Conservation (phyloP, 2,329 filamentous ascomycete genomes). For the Cladobotryum protrusum region DNA sequence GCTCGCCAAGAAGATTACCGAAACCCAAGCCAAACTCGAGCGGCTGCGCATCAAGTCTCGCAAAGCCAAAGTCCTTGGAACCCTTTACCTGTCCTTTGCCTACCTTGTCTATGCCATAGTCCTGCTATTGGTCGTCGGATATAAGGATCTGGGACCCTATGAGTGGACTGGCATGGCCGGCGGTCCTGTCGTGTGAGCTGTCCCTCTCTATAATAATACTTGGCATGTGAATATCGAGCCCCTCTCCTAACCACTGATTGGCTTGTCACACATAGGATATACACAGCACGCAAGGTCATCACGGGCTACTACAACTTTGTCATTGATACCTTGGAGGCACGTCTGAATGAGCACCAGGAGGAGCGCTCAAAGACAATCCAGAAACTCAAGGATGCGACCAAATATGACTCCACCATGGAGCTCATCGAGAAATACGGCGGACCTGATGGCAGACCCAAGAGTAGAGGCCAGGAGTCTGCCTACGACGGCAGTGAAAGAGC, state of each 20-base stretch:
- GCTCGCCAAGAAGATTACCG: slow-evolving; percentile 75
- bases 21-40: slow-evolving; percentile 68
- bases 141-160: slow-evolving; percentile 64
- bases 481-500: slow-evolving; percentile 1
- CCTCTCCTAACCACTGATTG: neutral
- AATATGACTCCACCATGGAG: slow-evolving; percentile 90
- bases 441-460: slow-evolving; percentile 37
- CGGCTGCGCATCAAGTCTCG: slow-evolving; percentile 64
- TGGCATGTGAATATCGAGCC: neutral
- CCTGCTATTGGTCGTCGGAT: slow-evolving; percentile 76
- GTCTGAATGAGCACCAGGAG: slow-evolving; percentile 67
- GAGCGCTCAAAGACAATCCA: slow-evolving; percentile 85
- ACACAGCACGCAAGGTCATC: slow-evolving; percentile 59
- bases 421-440: slow-evolving; percentile 91
- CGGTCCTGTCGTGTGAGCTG: slow-evolving; percentile 66
- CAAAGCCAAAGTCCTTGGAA: slow-evolving; percentile 78
- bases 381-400: slow-evolving; percentile 89
- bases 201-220: neutral
- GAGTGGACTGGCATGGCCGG: slow-evolving; percentile 77
- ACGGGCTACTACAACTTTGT: slow-evolving; percentile 75
- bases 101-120: slow-evolving; percentile 85
- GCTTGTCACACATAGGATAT: slow-evolving; percentile 60
- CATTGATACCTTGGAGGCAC: slow-evolving; percentile 60
- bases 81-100: slow-evolving; percentile 81
- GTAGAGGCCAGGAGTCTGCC: slow-evolving; percentile 24